Base-by-base conservation (phyloP, 2,329 filamentous ascomycete genomes). In the Fusarium oligoseptatum region DNA sequence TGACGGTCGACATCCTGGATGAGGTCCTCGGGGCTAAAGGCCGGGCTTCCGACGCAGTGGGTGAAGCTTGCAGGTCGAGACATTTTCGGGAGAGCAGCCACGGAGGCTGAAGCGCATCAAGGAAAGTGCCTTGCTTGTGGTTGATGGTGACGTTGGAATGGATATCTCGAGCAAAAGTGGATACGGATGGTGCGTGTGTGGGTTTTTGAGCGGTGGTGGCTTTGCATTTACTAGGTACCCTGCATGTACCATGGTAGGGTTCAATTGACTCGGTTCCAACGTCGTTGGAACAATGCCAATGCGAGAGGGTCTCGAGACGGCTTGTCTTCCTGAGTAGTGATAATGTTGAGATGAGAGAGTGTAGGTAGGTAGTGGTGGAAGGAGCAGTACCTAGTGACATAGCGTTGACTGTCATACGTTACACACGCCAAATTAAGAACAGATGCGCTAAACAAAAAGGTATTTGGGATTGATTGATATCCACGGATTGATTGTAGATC, bases 21-120 rank as follows among this genome's bases (percentile, higher is more conserved):
- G 66, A 85, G 83, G 14, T 82, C 73, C 9, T 82, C 79, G 3
- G 87, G 87, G 39, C 83, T 81, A 75, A 88, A 88, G 37, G 80
- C 74, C 29, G 84, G 80, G 57, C 82, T 86, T 64, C 85, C 87
- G 56, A 86, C 82, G 78, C 87, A 89, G 75, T 84, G 81, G 14
- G 76, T 74, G 60, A 83, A 81, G 41, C 70, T 80, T 22, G 74
- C 41, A 24, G 67, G 68, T 43, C 67, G 79, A 60, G 80, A 74
- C 81, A 83, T 83, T 60, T 60, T 62, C 60, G 57, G 50, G 45
- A 22, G 17, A 48, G 34, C 37, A 48, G 60, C 57, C 37, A 63
- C 36, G 22, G 34, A 41, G 32, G 64, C 43, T 60, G 50, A 39
- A 32, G 52, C 55, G 41, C 20, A 50, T 17, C 55, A 45, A 60